Evolutionary conservation across 2,329 filamentous ascomycete species (phyloP).

Genomic region (Stemphylium vesicarium): DNA sequence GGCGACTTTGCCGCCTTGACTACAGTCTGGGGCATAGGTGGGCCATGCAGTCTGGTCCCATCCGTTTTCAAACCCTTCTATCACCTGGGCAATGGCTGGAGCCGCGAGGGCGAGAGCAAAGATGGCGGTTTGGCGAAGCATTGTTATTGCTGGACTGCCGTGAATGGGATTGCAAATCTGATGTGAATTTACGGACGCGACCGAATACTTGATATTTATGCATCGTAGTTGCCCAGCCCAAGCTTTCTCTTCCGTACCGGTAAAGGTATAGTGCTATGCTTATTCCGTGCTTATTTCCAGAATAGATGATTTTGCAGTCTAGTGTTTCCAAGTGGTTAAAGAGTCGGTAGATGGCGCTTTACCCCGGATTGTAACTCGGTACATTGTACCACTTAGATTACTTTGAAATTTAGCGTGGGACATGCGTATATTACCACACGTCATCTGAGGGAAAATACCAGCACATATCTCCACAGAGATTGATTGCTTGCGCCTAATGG

Average conservation of each 20-base stretch:
- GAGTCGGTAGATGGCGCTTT: neutral
- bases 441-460: neutral
- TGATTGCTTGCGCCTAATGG: neutral
- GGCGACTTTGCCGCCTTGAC: conserved; percentile 63
- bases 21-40: conserved; percentile 65
- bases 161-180: neutral
- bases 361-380: neutral
- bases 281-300: conserved; percentile 8
- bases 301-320: conserved; percentile 7
- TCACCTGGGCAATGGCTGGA: conserved; percentile 59
- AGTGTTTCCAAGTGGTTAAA: conserved; percentile 18
- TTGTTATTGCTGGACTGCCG: conserved; percentile 27
- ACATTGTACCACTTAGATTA: conserved; percentile 14
- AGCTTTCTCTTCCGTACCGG: conserved; percentile 12
- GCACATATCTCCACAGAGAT: neutral
- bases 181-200: conserved; percentile 1
- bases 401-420: conserved; percentile 12
- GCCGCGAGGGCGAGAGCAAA: conserved; percentile 57
- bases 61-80: conserved; percentile 64
- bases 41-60: conserved; percentile 65
- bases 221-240: neutral
- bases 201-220: conserved; percentile 12
- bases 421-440: conserved; percentile 11
- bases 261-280: conserved; percentile 6
- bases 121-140: conserved; percentile 55